These are phyloP conservation scores for Oryza brachyantha DNA, from an alignment of 176 grass and related monocot genomes.

Conservation along the genomic window DNA sequence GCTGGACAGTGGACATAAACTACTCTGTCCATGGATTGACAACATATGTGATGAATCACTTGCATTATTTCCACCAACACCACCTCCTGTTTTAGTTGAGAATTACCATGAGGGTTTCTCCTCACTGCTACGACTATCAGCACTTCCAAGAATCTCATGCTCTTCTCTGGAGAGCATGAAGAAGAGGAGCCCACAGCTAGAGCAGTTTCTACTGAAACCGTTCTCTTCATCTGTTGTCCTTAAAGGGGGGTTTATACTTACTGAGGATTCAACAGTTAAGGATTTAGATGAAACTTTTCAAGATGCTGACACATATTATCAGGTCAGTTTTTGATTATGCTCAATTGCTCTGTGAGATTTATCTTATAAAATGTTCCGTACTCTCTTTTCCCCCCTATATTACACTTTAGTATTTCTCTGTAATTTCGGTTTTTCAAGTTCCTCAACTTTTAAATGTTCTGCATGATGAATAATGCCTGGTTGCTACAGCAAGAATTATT, in stretches of 20 bases:
- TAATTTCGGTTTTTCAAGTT: not conserved
- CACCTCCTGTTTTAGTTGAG: conserved; percentile 64
- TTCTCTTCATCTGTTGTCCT: conserved; percentile 47
- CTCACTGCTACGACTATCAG: conserved; percentile 58
- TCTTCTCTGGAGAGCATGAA: conserved; percentile 68
- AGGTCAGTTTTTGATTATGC: conserved; percentile 57
- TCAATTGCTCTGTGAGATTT: conserved; percentile 22
- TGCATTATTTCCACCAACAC: conserved; percentile 82
- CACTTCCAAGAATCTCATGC: conserved; percentile 78
- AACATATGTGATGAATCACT: conserved; percentile 94
- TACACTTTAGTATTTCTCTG: not conserved
- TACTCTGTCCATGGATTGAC: conserved; percentile 93
- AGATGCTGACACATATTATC: conserved; percentile 68
- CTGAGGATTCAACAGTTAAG: conserved; percentile 48
- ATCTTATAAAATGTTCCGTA: not conserved
- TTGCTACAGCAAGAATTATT: not conserved
- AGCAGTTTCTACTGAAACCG: conserved; percentile 59
- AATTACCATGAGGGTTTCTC: conserved; percentile 67
- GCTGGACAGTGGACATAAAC: conserved; percentile 86
- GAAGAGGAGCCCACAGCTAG: conserved; percentile 62
- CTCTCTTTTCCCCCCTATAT: not conserved
- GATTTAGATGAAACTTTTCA: conserved; percentile 71
- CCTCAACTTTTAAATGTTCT: not conserved
- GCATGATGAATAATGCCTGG: not conserved
- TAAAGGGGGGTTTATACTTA: conserved; percentile 52